Conservation (phyloP, 495 filamentous ascomycete species). For the Stereocaulon alpinum region DNA sequence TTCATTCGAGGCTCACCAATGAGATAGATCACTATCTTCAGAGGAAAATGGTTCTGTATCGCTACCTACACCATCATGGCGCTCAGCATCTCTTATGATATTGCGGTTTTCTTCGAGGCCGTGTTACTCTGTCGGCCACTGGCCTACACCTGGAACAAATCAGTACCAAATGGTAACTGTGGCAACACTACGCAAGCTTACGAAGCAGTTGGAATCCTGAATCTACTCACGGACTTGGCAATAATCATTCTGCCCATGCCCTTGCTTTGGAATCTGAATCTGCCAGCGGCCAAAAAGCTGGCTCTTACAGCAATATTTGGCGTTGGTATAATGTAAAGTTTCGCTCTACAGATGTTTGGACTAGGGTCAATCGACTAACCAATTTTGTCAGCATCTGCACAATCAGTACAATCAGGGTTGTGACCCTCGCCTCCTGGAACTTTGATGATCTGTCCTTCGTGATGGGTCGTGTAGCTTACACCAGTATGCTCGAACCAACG, state of each 20-base stretch:
- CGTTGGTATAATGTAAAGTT: not conserved
- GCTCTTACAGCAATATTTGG: not conserved
- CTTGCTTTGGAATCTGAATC: not conserved
- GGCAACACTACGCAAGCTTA: not conserved
- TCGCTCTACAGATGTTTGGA: not conserved
- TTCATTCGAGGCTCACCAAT: not conserved
- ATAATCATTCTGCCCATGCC: not conserved
- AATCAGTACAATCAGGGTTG: not conserved
- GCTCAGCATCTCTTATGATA: not conserved
- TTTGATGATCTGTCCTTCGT: not conserved
- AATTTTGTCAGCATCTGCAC: not conserved
- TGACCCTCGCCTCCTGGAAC: not conserved
- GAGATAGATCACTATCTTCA: not conserved
- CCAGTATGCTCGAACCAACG: not conserved
- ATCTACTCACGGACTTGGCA: not conserved
- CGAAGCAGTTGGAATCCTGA: not conserved
- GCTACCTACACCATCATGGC: not conserved
- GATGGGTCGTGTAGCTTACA: not conserved
- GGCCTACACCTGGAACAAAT: not conserved
- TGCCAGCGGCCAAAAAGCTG: not conserved
- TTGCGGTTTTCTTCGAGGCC: not conserved
- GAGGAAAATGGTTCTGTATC: not conserved
- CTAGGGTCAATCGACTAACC: not conserved
- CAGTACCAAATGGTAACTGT: not conserved
- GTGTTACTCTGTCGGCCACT: not conserved